phyloP scores from a whole-genome alignment of 257 asterid genomes.

The Nicotiana benthamiana region DNA sequence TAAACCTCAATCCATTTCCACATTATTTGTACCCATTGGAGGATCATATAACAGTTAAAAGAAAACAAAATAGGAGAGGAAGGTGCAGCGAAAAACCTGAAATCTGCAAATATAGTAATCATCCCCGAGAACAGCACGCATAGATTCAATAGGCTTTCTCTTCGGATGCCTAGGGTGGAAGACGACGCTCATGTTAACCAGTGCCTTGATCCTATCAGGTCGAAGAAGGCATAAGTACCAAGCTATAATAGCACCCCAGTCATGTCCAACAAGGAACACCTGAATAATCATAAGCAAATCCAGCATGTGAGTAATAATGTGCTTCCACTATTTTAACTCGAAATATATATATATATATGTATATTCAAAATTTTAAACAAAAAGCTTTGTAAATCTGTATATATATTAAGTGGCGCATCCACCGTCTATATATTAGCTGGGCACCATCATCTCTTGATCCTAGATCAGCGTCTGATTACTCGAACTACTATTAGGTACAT shows the following conservation, averaged over 20 bases:
- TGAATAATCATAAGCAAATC: background rate
- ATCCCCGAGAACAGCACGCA: conserved; percentile 64
- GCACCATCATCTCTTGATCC: too few species aligned
- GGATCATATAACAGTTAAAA: background rate
- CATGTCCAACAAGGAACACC: conserved; percentile 84
- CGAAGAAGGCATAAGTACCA: conserved; percentile 71
- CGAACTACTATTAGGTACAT: too few species aligned
- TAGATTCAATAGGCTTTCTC: conserved; percentile 45
- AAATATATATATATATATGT: too few species aligned
- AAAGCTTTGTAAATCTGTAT: too few species aligned
- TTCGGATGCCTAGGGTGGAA: conserved; percentile 56
- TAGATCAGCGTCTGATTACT: too few species aligned
- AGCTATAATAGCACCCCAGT: conserved; percentile 86
- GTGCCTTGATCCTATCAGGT: conserved; percentile 69
- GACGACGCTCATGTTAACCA: conserved; percentile 68
- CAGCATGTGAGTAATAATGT: background rate
- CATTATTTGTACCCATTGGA: too few species aligned
- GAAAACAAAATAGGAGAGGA: background rate
- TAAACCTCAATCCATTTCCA: too few species aligned
- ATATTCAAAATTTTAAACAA: too few species aligned
- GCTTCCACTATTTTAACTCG: too few species aligned
- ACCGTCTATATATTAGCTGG: too few species aligned
- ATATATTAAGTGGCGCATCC: too few species aligned
- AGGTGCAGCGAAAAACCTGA: conserved; percentile 39
- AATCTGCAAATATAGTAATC: conserved; percentile 86